phyloP scores from a whole-genome alignment of 176 grass and related monocot genomes.

The Phragmites australis region DNA sequence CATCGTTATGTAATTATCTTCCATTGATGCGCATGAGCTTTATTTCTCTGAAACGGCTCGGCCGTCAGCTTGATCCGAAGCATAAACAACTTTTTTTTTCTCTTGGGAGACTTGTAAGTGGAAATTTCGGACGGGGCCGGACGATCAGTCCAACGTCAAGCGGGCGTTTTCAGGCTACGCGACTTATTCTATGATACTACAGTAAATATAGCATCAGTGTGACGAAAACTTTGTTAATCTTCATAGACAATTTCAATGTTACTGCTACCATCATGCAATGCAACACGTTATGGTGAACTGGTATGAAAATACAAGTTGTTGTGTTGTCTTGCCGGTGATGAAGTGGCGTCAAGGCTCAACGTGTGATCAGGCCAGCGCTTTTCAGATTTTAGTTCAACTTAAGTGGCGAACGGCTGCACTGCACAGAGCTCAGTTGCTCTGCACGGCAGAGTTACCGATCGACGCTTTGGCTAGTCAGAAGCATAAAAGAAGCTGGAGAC shows the following conservation, averaged over 20 bases:
- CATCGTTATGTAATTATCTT: neutral
- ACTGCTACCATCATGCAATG: neutral
- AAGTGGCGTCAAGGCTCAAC: neutral
- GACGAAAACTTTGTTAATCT: neutral
- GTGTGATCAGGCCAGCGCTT: neutral
- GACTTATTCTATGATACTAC: too few relatives aligned
- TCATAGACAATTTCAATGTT: constrained; percentile 1
- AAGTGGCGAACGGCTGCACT: neutral
- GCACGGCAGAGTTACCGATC: neutral
- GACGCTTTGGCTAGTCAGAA: neutral
- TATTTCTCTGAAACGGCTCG: neutral
- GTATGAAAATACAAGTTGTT: neutral
- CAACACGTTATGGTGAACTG: neutral
- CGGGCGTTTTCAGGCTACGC: neutral
- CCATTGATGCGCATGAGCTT: neutral
- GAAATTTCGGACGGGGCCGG: constrained; percentile 31
- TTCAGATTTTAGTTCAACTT: neutral
- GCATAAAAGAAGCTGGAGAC: neutral
- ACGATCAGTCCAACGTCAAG: neutral
- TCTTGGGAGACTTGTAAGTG: neutral
- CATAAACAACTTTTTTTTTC: constrained; percentile 10
- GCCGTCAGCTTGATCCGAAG: neutral
- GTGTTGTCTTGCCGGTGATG: neutral
- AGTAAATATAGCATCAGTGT: neutral
- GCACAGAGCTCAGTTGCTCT: neutral